phyloP scores from a whole-genome alignment of 768 basidiomycete genomes.

The Dacryopinax spathularia region DNA sequence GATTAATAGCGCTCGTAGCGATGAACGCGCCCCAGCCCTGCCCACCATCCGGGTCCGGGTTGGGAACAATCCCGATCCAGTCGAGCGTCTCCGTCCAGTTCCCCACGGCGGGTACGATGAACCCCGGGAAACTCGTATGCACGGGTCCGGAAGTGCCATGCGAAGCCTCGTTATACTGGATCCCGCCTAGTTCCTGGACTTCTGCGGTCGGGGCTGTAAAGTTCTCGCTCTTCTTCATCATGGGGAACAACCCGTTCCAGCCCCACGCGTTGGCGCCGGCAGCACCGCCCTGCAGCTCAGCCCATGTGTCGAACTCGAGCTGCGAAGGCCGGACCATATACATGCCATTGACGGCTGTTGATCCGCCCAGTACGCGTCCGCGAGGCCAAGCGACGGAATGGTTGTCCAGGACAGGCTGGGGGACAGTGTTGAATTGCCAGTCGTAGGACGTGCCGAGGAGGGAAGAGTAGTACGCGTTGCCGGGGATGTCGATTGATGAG shows the following conservation, averaged over 20 bases:
- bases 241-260: not conserved
- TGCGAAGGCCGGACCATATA: conserved; percentile 20
- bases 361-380: conserved; percentile 27
- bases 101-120: conserved; percentile 35
- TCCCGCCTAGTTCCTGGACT: conserved; percentile 29
- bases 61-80: conserved; percentile 31
- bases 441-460: conserved; percentile 14
- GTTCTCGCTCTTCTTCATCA: conserved; percentile 27
- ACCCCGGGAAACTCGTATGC: conserved; percentile 38
- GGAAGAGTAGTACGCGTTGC: conserved; percentile 3
- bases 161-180: conserved; percentile 31
- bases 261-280: not conserved
- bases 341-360: conserved; percentile 26
- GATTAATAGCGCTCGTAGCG: conserved; percentile 46
- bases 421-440: conserved; percentile 15
- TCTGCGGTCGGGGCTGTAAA: conserved; percentile 38
- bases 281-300: conserved; percentile 11
- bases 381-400: conserved; percentile 21
- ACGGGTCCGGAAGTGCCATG: conserved; percentile 43
- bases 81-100: conserved; percentile 43
- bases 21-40: conserved; percentile 39
- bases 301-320: conserved; percentile 13
- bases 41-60: conserved; percentile 34
- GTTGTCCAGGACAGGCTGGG: conserved; percentile 10
- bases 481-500: not conserved